A percentile compares a stretch with the other conserved stretches of the same genome.
Evolutionary conservation across 2,329 filamentous ascomycete species (phyloP).

Genomic region (Cytospora leucostoma): DNA sequence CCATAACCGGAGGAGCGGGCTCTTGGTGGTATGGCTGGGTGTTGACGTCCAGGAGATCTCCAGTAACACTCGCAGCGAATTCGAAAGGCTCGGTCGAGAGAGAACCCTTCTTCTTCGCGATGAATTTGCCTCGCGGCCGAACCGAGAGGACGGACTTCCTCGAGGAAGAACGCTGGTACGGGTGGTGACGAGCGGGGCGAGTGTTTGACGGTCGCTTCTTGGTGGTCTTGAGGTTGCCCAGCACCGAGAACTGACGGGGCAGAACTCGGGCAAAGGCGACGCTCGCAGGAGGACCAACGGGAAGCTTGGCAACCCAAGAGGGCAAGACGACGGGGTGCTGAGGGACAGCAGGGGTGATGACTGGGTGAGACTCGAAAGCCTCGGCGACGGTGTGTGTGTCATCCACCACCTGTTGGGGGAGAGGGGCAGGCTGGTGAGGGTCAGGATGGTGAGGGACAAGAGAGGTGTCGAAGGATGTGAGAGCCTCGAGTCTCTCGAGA

Average conservation of each 20-base stretch:
- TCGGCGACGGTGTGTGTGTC: not conserved
- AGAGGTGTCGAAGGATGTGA: not conserved
- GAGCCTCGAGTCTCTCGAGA: not conserved
- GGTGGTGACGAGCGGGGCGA: not conserved
- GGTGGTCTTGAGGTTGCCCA: not conserved
- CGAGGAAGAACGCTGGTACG: not conserved
- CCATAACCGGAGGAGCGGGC: not conserved
- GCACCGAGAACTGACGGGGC: too few relatives aligned
- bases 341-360: not conserved
- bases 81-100: not conserved
- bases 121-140: not conserved
- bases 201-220: not conserved
- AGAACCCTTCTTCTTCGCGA: not conserved
- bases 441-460: not conserved
- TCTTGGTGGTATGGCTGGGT: not conserved
- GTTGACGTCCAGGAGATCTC: not conserved
- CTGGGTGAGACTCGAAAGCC: not conserved
- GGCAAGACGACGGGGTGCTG: too few relatives aligned
- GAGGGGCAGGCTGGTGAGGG: not conserved
- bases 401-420: not conserved
- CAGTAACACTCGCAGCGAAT: not conserved
- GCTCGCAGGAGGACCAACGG: too few relatives aligned
- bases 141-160: not conserved
- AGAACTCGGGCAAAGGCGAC: too few relatives aligned
- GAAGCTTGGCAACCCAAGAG: too few relatives aligned